Conservation (phyloP, 495 filamentous ascomycete genomes). For the Coniosporium apollinis region DNA sequence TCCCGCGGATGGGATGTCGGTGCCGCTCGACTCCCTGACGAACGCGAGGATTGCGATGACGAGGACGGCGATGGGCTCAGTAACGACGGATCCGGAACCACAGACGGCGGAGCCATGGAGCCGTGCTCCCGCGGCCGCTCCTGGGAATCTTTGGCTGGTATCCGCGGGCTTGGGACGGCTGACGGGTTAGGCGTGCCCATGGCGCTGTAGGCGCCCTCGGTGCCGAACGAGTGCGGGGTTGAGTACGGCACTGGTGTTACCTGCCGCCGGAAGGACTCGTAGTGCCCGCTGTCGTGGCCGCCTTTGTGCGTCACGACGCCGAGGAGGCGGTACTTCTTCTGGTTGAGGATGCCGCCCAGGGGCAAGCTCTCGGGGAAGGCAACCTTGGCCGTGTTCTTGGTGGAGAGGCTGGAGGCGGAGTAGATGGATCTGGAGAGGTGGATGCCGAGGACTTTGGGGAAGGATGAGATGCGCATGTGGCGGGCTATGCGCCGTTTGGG, state of each 20-base stretch:
- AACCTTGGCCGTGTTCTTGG: slow-evolving; percentile 89
- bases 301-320: slow-evolving; percentile 89
- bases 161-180: slow-evolving; percentile 17
- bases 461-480: slow-evolving; percentile 66
- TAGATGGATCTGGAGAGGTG: slow-evolving; percentile 89
- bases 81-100: too few species aligned
- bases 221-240: slow-evolving; percentile 59
- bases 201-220: slow-evolving; percentile 46
- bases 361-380: slow-evolving; percentile 71
- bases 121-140: not conserved
- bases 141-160: slow-evolving; percentile 11
- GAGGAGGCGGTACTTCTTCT: slow-evolving; percentile 67
- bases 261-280: slow-evolving; percentile 92
- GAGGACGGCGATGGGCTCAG: slow-evolving; percentile 27
- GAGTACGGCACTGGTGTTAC: slow-evolving; percentile 50
- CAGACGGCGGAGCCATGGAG: slow-evolving; percentile 19
- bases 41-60: slow-evolving; percentile 24
- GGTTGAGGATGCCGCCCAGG: slow-evolving; percentile 62
- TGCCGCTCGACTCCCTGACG: too few species aligned
- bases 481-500: slow-evolving; percentile 74
- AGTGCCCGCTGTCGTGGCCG: slow-evolving; percentile 90
- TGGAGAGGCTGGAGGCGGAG: slow-evolving; percentile 51
- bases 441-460: slow-evolving; percentile 77
- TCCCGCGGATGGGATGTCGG: slow-evolving; percentile 25
- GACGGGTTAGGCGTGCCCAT: slow-evolving; percentile 32